Evolutionary conservation across 2,329 filamentous ascomycete species (phyloP), one percentile per base, ranked within the genome.

Genomic region (Akanthomyces uredinophilus): DNA sequence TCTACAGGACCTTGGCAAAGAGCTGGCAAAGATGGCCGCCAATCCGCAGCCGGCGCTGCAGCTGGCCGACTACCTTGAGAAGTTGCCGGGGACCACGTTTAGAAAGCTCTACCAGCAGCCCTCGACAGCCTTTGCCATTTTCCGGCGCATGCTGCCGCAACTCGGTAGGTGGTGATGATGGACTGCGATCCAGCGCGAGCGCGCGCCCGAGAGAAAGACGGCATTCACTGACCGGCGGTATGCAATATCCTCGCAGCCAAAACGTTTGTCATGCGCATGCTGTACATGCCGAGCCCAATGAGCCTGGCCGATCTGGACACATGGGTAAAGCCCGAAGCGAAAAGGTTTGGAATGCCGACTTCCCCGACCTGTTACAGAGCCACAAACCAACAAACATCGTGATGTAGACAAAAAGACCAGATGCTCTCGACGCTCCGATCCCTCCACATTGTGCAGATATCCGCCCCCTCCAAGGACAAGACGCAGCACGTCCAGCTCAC

Each of bases 131-230:
- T 87, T 99, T 67, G 95, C 95, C 67, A 93, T 99, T 70, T 98
- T 98, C 75, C 87, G 95, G 68, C 93, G 95, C 78, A 97, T 99
- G 92, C 84, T 99, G 63, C 92, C 95, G 63, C 90, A 96, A 71
- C 79, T 98, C 65, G 92, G 90, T 93, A 81, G 70, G 79, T 69
- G 16, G 39, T 61, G 29, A n/a, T n/a, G n/a, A n/a, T n/a, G 32
- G 32, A 35, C 32, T 35, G 35, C 50, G 27, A 29, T 52, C 49
- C 10, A 16, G 4, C n/a, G 27, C n/a, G n/a, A n/a, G n/a, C n/a
- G n/a, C n/a, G 18, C 14, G 20, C 18, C 22, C 11, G n/a, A 18
- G 32, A 52, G 32, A n/a, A 8, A 52, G 22, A 1, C 14, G 44
- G 44, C n/a, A n/a, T 13, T 39, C 4, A 39, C 37, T 39, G 37